Evolutionary conservation across 2,329 filamentous ascomycete species (phyloP).

Genomic region (Trichoderma sp.): DNA sequence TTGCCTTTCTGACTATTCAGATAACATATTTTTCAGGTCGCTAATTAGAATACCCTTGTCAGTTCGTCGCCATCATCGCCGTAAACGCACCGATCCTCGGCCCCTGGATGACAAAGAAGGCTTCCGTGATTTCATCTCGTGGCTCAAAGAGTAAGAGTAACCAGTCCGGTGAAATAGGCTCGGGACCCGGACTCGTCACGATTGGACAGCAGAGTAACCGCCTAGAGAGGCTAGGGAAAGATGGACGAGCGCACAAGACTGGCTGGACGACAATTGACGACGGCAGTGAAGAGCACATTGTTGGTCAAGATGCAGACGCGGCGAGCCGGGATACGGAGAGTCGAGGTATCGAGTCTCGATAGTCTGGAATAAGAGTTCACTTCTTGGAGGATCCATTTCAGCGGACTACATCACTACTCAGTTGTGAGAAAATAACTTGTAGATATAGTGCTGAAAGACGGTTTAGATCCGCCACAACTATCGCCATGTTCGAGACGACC

Average conservation of each 20-base stretch:
- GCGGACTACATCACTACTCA: not conserved
- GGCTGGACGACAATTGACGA: slow-evolving; percentile 30
- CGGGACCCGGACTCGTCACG: slow-evolving; percentile 23
- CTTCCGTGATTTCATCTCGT: slow-evolving; percentile 16
- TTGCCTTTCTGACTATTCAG: not conserved
- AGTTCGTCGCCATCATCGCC: slow-evolving; percentile 31
- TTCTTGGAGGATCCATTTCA: not conserved
- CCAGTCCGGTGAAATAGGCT: not conserved
- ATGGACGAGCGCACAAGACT: slow-evolving; percentile 20
- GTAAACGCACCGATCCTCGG: slow-evolving; percentile 30
- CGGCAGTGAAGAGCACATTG: slow-evolving; percentile 27
- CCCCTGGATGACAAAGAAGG: slow-evolving; percentile 29
- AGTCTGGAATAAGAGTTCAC: not conserved
- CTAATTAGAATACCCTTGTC: not conserved
- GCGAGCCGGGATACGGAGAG: not conserved
- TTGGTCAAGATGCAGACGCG: not conserved
- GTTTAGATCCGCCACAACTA: not conserved
- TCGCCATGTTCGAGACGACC: not conserved
- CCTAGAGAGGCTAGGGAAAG: slow-evolving; percentile 24
- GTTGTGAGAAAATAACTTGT: not conserved
- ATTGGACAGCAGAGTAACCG: slow-evolving; percentile 26
- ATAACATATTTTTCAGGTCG: not conserved
- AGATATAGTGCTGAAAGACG: rapidly evolving
- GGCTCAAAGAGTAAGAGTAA: not conserved
- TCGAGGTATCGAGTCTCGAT: not conserved